Evolutionary conservation across 345 rosid genomes (phyloP).

Genomic region (Pugionium cornutum): DNA sequence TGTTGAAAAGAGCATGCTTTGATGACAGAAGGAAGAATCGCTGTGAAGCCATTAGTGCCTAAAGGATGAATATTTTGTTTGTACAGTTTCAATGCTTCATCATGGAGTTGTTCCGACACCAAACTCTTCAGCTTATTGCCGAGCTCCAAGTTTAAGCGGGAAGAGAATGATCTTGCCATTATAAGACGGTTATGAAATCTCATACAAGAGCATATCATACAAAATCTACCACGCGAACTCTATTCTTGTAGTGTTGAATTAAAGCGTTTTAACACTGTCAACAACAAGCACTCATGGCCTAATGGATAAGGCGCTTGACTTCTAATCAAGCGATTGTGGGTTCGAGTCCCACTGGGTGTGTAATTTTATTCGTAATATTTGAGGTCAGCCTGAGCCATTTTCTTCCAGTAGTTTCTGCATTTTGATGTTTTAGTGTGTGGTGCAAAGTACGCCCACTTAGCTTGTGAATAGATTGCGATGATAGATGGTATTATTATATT

Average conservation of each 20-base stretch:
- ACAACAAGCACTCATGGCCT: constrained; percentile 38
- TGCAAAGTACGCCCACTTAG: not conserved
- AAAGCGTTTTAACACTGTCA: accelerated
- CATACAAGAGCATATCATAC: not conserved
- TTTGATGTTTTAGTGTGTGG: not conserved
- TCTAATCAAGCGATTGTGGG: constrained; percentile 4
- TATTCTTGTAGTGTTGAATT: not conserved
- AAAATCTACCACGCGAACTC: not conserved
- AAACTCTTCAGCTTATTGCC: constrained; percentile 42
- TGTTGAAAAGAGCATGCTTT: constrained; percentile 48
- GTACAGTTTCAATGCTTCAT: constrained; percentile 40
- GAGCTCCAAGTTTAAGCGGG: constrained; percentile 22
- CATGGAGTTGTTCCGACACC: constrained; percentile 40
- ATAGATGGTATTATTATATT: not conserved
- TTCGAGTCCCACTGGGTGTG: constrained; percentile 42
- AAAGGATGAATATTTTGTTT: constrained; percentile 44
- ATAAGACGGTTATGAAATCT: not conserved
- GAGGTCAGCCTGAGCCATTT: constrained; percentile 48
- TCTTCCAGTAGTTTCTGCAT: not conserved
- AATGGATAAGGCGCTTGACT: constrained; percentile 16
- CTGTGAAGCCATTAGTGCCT: constrained; percentile 35
- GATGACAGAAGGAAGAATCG: constrained; percentile 53
- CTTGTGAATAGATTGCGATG: not conserved
- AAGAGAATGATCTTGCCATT: constrained; percentile 23
- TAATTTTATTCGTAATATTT: constrained; percentile 38